These are phyloP conservation scores for Papiliotrema fonsecae DNA, from an alignment of 1,284 basidiomycete species.

Conservation along the genomic window DNA sequence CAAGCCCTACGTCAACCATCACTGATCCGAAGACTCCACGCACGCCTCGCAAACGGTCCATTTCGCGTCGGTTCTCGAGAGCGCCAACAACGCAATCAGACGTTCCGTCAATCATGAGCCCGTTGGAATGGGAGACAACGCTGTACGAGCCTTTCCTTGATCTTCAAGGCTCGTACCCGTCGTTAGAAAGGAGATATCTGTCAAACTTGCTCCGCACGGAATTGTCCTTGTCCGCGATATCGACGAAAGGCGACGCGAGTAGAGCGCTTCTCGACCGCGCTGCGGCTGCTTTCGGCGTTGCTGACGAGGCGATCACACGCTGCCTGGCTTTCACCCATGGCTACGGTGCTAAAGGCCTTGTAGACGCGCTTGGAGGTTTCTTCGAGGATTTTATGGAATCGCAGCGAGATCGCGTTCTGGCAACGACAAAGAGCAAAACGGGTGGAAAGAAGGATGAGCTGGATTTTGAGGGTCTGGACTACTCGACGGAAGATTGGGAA, in stretches of 20 bases:
- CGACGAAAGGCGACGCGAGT: slow-evolving; percentile 18
- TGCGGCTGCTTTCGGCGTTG: slow-evolving; percentile 65
- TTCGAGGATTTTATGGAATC: slow-evolving; percentile 51
- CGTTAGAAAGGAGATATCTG: slow-evolving; percentile 66
- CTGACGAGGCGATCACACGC: slow-evolving; percentile 70
- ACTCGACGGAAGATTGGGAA: slow-evolving; percentile 78
- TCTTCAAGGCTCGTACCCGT: slow-evolving; percentile 74
- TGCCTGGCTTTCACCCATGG: slow-evolving; percentile 80
- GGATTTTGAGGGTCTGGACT: slow-evolving; percentile 56
- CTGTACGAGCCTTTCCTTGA: slow-evolving; percentile 89
- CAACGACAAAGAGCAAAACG: neutral
- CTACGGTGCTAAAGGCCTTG: slow-evolving; percentile 67
- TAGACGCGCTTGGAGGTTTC: slow-evolving; percentile 67
- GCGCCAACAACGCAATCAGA: slow-evolving; percentile 18
- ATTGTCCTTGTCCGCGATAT: slow-evolving; percentile 44
- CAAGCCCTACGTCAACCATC: slow-evolving; percentile 4
- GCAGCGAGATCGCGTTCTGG: slow-evolving; percentile 4
- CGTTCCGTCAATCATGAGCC: slow-evolving; percentile 6
- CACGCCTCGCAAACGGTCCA: slow-evolving; percentile 10
- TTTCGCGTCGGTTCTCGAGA: slow-evolving; percentile 36
- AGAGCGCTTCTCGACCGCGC: slow-evolving; percentile 66
- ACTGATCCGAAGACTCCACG: neutral
- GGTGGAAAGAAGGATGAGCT: slow-evolving; percentile 24
- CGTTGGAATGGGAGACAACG: slow-evolving; percentile 68
- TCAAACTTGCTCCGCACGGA: slow-evolving; percentile 55